Percentiles rank a stretch among this genome's conserved stretches.
These are phyloP conservation scores for Trichoderma breve DNA, from an alignment of 2,329 filamentous ascomycete species.

Conservation along the genomic window DNA sequence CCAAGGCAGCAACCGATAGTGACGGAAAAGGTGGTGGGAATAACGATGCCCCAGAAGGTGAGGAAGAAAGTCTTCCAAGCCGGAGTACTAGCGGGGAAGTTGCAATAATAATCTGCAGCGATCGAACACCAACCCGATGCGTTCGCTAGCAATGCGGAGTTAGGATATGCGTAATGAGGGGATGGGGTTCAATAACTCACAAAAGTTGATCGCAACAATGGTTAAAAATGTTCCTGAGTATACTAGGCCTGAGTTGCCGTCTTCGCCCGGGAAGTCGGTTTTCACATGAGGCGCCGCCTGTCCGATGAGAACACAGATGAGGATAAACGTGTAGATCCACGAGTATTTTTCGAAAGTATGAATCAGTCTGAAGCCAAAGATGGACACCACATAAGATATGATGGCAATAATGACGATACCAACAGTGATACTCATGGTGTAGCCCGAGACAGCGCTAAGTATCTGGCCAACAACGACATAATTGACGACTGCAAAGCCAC, in stretches of 20 bases:
- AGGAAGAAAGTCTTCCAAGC: slow-evolving; percentile 23
- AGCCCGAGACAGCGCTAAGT: slow-evolving; percentile 25
- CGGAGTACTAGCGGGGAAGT: slow-evolving; percentile 22
- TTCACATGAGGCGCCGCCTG: slow-evolving; percentile 23
- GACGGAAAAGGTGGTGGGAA: slow-evolving; percentile 23
- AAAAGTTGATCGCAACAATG: background rate
- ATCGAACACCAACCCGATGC: background rate
- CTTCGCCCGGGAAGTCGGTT: background rate
- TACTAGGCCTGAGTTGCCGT: background rate
- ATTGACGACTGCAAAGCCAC: slow-evolving; percentile 25
- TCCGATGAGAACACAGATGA: slow-evolving; percentile 24
- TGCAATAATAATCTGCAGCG: slow-evolving; percentile 23
- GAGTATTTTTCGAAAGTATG: slow-evolving; percentile 26
- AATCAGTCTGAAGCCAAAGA: slow-evolving; percentile 26
- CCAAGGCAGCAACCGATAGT: slow-evolving; percentile 20
- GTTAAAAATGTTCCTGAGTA: background rate
- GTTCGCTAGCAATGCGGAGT: background rate
- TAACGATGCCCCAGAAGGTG: slow-evolving; percentile 21
- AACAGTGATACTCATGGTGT: slow-evolving; percentile 24
- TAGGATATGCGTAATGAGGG: background rate
- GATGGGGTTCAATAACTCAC: background rate
- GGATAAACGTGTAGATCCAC: slow-evolving; percentile 24
- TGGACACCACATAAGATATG: slow-evolving; percentile 25
- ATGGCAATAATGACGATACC: slow-evolving; percentile 26
- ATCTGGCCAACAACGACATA: slow-evolving; percentile 26